Evolutionary conservation across 306 rosid genomes (phyloP).

Genomic region (Fragaria vesca): DNA sequence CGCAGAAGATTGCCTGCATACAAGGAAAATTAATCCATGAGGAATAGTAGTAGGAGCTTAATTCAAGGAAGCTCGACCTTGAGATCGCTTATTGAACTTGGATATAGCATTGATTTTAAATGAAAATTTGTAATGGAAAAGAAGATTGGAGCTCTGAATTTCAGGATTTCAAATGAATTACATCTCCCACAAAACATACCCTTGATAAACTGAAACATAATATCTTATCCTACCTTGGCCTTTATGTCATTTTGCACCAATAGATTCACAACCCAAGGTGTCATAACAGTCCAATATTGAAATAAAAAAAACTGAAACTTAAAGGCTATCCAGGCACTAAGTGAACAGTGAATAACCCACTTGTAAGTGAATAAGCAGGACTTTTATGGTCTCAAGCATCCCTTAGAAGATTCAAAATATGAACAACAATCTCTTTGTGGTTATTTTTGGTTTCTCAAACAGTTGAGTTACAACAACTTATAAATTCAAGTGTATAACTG

Average conservation of each 20-base stretch:
- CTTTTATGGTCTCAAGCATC: background rate
- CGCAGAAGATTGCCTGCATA: constrained; percentile 86
- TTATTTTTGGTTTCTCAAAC: background rate
- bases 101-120: background rate
- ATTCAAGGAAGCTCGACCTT: background rate
- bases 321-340: background rate
- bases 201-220: background rate
- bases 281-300: background rate
- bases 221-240: background rate
- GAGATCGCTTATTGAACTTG: background rate
- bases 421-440: background rate
- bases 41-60: background rate
- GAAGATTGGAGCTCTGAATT: background rate
- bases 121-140: background rate
- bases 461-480: background rate
- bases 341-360: background rate
- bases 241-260: background rate
- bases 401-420: background rate
- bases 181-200: background rate
- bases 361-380: background rate
- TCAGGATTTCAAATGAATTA: background rate
- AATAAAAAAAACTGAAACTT: background rate
- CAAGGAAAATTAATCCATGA: background rate
- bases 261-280: background rate
- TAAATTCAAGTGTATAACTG: background rate